Base-by-base conservation (phyloP, 192 early-diverging fungal species). In the Tieghemiomyces parasiticus region DNA sequence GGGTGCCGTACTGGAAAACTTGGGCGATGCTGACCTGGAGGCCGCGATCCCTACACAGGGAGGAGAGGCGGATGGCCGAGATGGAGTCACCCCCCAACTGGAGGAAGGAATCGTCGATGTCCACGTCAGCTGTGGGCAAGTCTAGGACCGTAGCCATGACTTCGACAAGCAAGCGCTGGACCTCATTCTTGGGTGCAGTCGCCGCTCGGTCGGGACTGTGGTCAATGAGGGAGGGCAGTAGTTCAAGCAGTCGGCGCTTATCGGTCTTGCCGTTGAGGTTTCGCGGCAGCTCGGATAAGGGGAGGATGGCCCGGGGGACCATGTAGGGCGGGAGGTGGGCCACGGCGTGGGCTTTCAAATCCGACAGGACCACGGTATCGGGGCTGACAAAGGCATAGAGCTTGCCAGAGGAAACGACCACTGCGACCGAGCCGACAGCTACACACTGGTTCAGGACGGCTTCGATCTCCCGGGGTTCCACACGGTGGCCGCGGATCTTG, bases 31-130 rank as follows among this genome's bases (percentile, higher is more conserved):
- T 58, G 19, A 58, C 35, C 0, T 25, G n/a, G 0, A 58, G 33
- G n/a, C 33, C 33, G 4, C 35, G 55, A 4, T 58, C 22, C 26
- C 32, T 34, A 22, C 55, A 58, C 24, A 22, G 20, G 20, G 34
- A 14, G 22, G 55, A 25, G 3, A 58, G 32, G 22, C 55, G 55
- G n/a, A 58, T 58, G n/a, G 55, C 55, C 0, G 55, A 34, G 10
- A 58, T 58, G 19, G 55, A 58, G 32, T 58, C 55, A 20, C 55
- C 55, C 13, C 55, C 55, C 8, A 38, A 34, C 3, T 35, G 55
- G 33, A 58, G 35, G n/a, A 58, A 58, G 0, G 55, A 58, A 1
- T 25, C 30, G 0, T n/a, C 19, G 22, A 31, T 25, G 0, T 34
- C 22, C 16, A 58, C 26, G 4, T 13, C 6, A 20, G 13, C 10